phyloP scores from a whole-genome alignment of 1,284 basidiomycete genomes.

The Neonothopanus nambi region DNA sequence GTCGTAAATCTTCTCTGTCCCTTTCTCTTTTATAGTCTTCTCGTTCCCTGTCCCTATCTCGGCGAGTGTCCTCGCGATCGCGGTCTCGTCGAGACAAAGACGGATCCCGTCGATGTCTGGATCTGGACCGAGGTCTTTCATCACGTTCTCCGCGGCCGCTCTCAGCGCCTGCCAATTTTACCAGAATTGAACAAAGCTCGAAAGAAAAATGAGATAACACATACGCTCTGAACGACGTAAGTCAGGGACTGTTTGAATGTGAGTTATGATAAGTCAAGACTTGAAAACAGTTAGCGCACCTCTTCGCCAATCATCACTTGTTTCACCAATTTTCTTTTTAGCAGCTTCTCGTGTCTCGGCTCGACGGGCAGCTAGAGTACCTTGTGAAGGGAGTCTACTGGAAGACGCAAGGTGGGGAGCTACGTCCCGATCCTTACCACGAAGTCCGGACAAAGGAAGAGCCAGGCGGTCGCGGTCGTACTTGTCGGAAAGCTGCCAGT shows the following conservation, averaged over 20 bases:
- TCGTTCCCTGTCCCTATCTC: conserved; percentile 27
- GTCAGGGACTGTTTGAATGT: conserved; percentile 43
- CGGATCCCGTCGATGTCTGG: conserved; percentile 54
- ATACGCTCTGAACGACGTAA: conserved; percentile 51
- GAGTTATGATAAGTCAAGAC: conserved; percentile 11
- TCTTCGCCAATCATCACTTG: conserved; percentile 79
- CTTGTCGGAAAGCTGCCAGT: conserved; percentile 72
- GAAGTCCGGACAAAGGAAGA: conserved; percentile 46
- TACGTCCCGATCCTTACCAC: conserved; percentile 68
- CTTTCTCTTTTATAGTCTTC: conserved; percentile 40
- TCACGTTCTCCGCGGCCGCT: conserved; percentile 41
- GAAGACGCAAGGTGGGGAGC: conserved; percentile 58
- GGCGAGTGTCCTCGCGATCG: conserved; percentile 32
- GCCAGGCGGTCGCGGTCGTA: conserved; percentile 80
- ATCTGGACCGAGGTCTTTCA: conserved; percentile 64
- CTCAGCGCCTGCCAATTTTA: conserved; percentile 16
- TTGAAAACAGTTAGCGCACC: conserved; percentile 41
- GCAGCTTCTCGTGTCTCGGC: conserved; percentile 56
- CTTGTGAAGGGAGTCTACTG: conserved; percentile 41
- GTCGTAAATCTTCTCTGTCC: conserved; percentile 26
- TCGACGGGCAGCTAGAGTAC: conserved; percentile 45
- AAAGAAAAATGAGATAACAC: conserved; percentile 23
- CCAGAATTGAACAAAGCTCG: not conserved
- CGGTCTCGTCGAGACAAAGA: conserved; percentile 49
- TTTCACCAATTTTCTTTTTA: conserved; percentile 71